Evolutionary conservation across 805 yeast genomes (phyloP).

Genomic region (Pichia paraexigua): DNA sequence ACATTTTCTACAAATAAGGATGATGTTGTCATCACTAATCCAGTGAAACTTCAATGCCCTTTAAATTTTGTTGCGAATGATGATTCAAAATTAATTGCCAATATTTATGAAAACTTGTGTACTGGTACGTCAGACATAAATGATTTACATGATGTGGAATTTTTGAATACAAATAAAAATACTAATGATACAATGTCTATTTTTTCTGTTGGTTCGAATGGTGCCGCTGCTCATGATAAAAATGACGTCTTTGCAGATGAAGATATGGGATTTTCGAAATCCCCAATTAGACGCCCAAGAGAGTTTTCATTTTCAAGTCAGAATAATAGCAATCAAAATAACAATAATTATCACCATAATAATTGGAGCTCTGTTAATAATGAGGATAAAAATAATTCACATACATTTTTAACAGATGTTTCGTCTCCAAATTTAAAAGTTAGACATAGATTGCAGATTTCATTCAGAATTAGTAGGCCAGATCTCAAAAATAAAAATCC

Average conservation of each 20-base stretch:
- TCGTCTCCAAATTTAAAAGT: conserved; percentile 56
- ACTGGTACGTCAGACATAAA: conserved; percentile 19
- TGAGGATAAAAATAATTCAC: neutral
- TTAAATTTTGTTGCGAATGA: conserved; percentile 27
- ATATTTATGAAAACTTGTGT: conserved; percentile 20
- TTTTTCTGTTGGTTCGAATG: conserved; percentile 21
- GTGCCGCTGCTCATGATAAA: conserved; percentile 9
- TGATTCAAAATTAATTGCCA: conserved; percentile 21
- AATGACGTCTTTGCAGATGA: conserved; percentile 9
- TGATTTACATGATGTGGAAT: conserved; percentile 15
- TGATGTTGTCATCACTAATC: conserved; percentile 28
- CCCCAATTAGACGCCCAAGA: conserved; percentile 11
- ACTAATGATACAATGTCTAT: conserved; percentile 17
- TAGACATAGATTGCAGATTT: conserved; percentile 61
- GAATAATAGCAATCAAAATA: neutral
- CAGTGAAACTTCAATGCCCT: conserved; percentile 31
- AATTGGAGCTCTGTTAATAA: neutral
- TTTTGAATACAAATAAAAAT: neutral
- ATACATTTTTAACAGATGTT: conserved; percentile 49
- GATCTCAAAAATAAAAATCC: conserved; percentile 33
- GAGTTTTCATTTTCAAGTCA: conserved; percentile 9
- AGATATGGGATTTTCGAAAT: neutral
- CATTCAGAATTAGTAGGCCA: conserved; percentile 58
- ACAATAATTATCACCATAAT: neutral
- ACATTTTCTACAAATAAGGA: neutral